These are phyloP conservation scores for Daedaleopsis nitida DNA, from an alignment of 768 basidiomycete species.

Conservation along the genomic window DNA sequence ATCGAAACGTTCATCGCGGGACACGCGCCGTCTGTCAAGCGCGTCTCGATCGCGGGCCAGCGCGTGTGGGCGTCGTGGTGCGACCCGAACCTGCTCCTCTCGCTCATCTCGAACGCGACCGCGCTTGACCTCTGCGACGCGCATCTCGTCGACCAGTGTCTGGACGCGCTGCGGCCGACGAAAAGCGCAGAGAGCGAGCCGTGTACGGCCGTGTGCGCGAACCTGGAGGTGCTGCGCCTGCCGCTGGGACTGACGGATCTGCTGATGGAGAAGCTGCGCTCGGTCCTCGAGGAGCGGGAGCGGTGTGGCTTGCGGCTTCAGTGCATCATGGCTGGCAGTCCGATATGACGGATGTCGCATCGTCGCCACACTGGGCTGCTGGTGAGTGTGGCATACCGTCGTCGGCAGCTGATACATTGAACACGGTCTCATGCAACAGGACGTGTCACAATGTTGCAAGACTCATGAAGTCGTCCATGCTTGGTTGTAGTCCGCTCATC, in stretches of 20 bases:
- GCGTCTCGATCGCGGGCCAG: constrained; percentile 4
- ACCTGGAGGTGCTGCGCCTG: neutral
- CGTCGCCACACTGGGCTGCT: too few relatives aligned
- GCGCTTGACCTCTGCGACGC: neutral
- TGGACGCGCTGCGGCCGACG: constrained; percentile 2
- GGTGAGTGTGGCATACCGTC: too few relatives aligned
- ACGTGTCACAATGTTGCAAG: too few relatives aligned
- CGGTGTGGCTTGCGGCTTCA: neutral
- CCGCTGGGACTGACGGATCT: neutral
- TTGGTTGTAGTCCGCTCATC: neutral
- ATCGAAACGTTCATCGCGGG: neutral
- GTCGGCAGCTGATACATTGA: too few relatives aligned
- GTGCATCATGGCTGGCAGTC: neutral
- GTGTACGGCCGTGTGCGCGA: neutral
- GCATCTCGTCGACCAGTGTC: neutral
- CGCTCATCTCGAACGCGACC: neutral
- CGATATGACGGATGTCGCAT: neutral
- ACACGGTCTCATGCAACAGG: too few relatives aligned
- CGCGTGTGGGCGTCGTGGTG: constrained; percentile 16
- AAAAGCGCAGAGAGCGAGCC: neutral
- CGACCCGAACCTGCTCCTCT: constrained; percentile 1
- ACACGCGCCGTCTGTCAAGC: neutral
- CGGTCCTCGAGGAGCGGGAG: neutral
- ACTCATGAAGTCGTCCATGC: neutral
- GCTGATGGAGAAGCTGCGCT: neutral